phyloP scores from a whole-genome alignment of 306 rosid species.

The Casuarina glauca region DNA sequence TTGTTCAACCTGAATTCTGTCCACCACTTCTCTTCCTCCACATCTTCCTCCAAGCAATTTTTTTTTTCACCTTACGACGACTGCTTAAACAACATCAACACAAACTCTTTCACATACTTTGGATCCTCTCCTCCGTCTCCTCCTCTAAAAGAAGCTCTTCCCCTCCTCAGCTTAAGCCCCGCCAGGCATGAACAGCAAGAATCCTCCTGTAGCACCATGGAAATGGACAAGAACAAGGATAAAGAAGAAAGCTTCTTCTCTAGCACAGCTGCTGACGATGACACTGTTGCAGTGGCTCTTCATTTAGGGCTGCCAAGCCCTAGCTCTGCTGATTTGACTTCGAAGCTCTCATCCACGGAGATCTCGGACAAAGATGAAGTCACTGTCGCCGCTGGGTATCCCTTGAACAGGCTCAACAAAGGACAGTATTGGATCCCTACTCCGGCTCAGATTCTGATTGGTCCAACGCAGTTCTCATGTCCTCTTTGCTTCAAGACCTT shows the following conservation, averaged over 20 bases:
- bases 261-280: constrained; percentile 23
- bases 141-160: constrained; percentile 67
- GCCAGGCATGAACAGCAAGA: constrained; percentile 44
- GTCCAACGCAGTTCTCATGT: constrained; percentile 92
- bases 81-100: constrained; percentile 20
- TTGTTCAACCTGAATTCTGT: constrained; percentile 59
- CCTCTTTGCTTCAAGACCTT: constrained; percentile 97
- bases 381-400: constrained; percentile 30
- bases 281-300: constrained; percentile 69
- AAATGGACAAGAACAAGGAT: constrained; percentile 30
- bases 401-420: constrained; percentile 50
- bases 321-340: constrained; percentile 49
- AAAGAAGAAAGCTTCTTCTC: constrained; percentile 28
- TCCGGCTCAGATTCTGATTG: constrained; percentile 85
- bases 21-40: constrained; percentile 34
- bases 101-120: constrained; percentile 20
- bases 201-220: constrained; percentile 36
- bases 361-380: constrained; percentile 50
- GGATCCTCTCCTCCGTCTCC: constrained; percentile 47
- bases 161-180: constrained; percentile 69
- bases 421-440: constrained; percentile 98
- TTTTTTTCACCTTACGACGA: constrained; percentile 33
- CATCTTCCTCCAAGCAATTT: constrained; percentile 40
- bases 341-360: constrained; percentile 50
- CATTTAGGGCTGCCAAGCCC: constrained; percentile 82